Percentiles rank a stretch among this genome's conserved stretches.
These are phyloP conservation scores for Saccharomyces hybrid DNA, from an alignment of 1,139 yeast genomes.

Conservation along the genomic window DNA sequence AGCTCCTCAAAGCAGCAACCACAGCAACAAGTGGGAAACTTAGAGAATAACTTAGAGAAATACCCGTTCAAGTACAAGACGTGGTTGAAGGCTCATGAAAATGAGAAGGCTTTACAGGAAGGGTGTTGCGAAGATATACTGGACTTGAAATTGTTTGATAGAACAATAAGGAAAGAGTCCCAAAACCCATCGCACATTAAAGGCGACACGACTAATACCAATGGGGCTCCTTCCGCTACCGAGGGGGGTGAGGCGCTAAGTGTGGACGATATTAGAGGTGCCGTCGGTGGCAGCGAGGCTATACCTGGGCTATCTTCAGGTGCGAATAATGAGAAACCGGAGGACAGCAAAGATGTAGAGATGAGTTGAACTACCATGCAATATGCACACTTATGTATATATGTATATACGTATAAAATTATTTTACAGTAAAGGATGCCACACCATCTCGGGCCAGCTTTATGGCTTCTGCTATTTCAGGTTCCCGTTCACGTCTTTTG, in stretches of 20 bases:
- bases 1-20: background rate
- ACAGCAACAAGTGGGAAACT: slow-evolving; percentile 5
- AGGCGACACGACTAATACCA: background rate
- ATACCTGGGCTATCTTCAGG: slow-evolving; percentile 40
- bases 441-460: slow-evolving; percentile 49
- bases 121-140: slow-evolving; percentile 1
- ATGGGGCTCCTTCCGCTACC: background rate
- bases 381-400: slow-evolving; percentile 1
- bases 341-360: slow-evolving; percentile 10
- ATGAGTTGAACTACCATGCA: slow-evolving; percentile 2
- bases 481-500: slow-evolving; percentile 38
- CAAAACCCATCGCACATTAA: slow-evolving; percentile 3
- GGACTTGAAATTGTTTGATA: slow-evolving; percentile 15
- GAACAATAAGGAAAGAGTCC: slow-evolving; percentile 9
- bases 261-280: slow-evolving; percentile 56
- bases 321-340: slow-evolving; percentile 22
- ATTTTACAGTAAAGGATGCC: slow-evolving; percentile 29
- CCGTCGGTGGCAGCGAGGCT: slow-evolving; percentile 48
- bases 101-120: slow-evolving; percentile 1
- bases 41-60: slow-evolving; percentile 10
- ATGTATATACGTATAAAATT: background rate
- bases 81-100: slow-evolving; percentile 16
- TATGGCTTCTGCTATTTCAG: slow-evolving; percentile 42
- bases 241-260: slow-evolving; percentile 35
- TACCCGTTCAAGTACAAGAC: slow-evolving; percentile 19